Evolutionary conservation across 345 rosid genomes (phyloP), one percentile per base, ranked within the genome.

Genomic region (Brassica carinata): DNA sequence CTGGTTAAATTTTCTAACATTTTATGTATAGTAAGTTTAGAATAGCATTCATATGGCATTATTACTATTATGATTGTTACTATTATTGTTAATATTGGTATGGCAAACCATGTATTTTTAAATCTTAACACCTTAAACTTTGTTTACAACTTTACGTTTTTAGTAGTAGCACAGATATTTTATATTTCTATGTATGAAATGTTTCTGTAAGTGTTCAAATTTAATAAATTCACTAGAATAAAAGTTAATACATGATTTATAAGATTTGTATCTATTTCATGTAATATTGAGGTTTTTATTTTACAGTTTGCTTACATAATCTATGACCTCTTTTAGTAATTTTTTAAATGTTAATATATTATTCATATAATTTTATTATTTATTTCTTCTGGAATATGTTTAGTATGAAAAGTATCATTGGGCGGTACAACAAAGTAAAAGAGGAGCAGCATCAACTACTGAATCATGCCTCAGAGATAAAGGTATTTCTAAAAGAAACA

Each of bases 381-480:
- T 48, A 17, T 18, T 10, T 23, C 5, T 51, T 70, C 19, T 5
- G 7, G 26, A 61, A 71, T 67, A 55, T 43, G 55, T 30, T 76
- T 87, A 92, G 97, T 79, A 85, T 91, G 96, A 77, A 83, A 72
- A 64, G 87, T n/a, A 77, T 87, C 7, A 86, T 92, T 40, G 92
- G 89, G 10, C 90, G 90, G 73, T 91, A 88, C 89, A 87, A 81
- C 82, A 89, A 81, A 75, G 78, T 81, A 38, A 92, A 88, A 79
- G 91, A 89, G 83, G 92, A 87, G 71, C 75, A 82, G 8, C 81
- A 84, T 40, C 91, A 83, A 81, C 80, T 84, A 43, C 7, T 81
- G 77, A 87, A 85, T 83, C 90, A 86, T 18, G 88, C 90, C 55
- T 85, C 94, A 5, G 97, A 92, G 85, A 38, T 86, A 53, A 88